A percentile compares a stretch with the other conserved stretches of the same genome.
Evolutionary conservation across 805 yeast genomes (phyloP).

Genomic region (Tetrapisispora iriomotensis): DNA sequence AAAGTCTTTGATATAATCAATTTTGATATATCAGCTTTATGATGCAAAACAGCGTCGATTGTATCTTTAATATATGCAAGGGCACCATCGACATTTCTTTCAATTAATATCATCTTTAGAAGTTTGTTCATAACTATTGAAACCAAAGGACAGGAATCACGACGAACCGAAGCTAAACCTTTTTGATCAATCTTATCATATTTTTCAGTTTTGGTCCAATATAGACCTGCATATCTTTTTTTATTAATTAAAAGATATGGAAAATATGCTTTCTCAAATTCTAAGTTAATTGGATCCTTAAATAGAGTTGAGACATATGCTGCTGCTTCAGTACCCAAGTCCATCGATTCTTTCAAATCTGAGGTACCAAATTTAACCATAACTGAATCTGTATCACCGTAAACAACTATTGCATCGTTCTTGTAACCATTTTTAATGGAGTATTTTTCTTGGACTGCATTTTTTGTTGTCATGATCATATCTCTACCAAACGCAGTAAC

Average conservation of each 20-base stretch:
- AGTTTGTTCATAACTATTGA: conserved; percentile 92
- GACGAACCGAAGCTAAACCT: conserved; percentile 95
- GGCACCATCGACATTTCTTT: conserved; percentile 78
- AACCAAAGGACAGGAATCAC: conserved; percentile 93
- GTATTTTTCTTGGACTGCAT: conserved; percentile 72
- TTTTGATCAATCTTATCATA: conserved; percentile 96
- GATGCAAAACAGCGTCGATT: conserved; percentile 83
- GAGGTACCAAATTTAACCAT: conserved; percentile 93
- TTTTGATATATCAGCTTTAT: conserved; percentile 85
- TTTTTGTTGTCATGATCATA: conserved; percentile 90
- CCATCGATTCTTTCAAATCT: conserved; percentile 79
- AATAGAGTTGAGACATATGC: conserved; percentile 70
- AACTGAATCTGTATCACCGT: conserved; percentile 99
- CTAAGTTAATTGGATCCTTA: conserved; percentile 80
- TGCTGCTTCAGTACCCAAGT: conserved; percentile 91
- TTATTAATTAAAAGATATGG: conserved; percentile 92
- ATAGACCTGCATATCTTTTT: conserved; percentile 93
- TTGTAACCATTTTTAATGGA: conserved; percentile 71
- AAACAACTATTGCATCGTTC: conserved; percentile 83
- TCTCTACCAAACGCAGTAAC: conserved; percentile 93
- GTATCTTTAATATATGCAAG: conserved; percentile 75
- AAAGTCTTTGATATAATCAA: conserved; percentile 89
- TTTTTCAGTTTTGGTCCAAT: conserved; percentile 89
- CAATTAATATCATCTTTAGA: conserved; percentile 72
- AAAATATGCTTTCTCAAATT: conserved; percentile 92